phyloP scores from a whole-genome alignment of 164 flowering plant species.

The Vitis amurensis region DNA sequence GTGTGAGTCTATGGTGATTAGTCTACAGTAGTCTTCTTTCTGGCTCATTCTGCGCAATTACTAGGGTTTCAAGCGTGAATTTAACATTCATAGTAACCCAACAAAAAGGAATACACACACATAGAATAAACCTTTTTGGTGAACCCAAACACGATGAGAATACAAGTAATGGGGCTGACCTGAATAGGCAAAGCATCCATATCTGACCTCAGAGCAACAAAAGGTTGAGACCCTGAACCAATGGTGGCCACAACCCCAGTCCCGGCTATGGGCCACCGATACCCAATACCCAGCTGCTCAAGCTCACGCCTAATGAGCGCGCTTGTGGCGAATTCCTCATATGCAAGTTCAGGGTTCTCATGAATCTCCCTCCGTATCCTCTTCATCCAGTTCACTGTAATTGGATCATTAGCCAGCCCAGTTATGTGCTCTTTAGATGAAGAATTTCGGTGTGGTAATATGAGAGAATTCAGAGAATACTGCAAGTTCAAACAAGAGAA shows the following conservation, averaged over 20 bases:
- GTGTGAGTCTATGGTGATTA: neutral
- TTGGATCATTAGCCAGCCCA: conserved; percentile 32
- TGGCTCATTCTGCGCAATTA: too few relatives aligned
- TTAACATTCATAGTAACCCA: too few relatives aligned
- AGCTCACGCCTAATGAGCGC: conserved; percentile 54
- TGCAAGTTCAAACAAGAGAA: conserved; percentile 8
- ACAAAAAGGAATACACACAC: too few relatives aligned
- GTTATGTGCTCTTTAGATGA: conserved; percentile 28
- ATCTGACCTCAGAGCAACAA: conserved; percentile 70
- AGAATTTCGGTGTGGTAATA: neutral
- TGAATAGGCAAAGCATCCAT: conserved; percentile 81
- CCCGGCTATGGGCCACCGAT: conserved; percentile 59
- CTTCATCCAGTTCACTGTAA: conserved; percentile 51
- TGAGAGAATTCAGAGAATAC: neutral
- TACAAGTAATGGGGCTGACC: conserved; percentile 26
- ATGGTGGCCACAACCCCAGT: conserved; percentile 66
- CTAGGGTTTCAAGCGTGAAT: too few relatives aligned
- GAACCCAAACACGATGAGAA: too few relatives aligned
- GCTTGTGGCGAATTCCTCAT: conserved; percentile 62
- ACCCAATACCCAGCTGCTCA: conserved; percentile 46
- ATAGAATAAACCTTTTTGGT: too few relatives aligned
- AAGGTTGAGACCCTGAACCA: conserved; percentile 62
- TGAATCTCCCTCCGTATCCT: conserved; percentile 56
- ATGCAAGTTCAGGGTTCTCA: conserved; percentile 70
- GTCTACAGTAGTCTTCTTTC: neutral